These are phyloP conservation scores for Ceratocystis huliohia DNA, from an alignment of 2,329 filamentous ascomycete genomes.

Conservation along the genomic window DNA sequence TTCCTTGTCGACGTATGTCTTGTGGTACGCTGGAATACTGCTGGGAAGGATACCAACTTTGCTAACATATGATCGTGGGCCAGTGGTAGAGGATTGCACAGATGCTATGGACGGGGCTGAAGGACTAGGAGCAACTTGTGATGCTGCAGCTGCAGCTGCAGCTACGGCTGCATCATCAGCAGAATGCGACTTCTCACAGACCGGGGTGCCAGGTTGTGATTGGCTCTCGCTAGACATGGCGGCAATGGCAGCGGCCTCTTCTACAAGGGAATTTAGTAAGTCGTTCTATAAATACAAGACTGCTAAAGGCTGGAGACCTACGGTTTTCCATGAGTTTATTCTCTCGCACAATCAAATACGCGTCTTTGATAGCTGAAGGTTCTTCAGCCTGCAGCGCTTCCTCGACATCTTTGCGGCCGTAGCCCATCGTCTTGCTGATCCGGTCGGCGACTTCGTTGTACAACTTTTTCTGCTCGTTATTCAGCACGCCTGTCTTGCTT, in stretches of 20 bases:
- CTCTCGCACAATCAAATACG: slow-evolving; percentile 93
- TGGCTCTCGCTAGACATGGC: slow-evolving; percentile 14
- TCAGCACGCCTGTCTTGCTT: slow-evolving; percentile 60
- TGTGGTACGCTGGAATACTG: slow-evolving; percentile 80
- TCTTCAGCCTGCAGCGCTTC: slow-evolving; percentile 85
- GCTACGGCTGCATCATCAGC: background rate
- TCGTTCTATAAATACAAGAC: background rate
- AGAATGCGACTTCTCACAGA: background rate
- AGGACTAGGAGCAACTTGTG: slow-evolving; percentile 29
- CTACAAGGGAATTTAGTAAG: slow-evolving; percentile 27
- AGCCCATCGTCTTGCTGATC: slow-evolving; percentile 96
- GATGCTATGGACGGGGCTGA: slow-evolving; percentile 44
- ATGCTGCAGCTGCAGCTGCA: background rate
- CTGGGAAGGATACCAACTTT: slow-evolving; percentile 87
- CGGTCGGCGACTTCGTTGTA: slow-evolving; percentile 89
- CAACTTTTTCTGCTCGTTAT: slow-evolving; percentile 82
- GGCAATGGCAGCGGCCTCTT: slow-evolving; percentile 28
- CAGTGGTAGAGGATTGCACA: slow-evolving; percentile 34
- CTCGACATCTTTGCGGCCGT: slow-evolving; percentile 86
- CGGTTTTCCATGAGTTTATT: slow-evolving; percentile 97
- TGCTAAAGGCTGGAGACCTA: slow-evolving; percentile 38
- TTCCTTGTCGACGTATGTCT: slow-evolving; percentile 71
- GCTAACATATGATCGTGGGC: slow-evolving; percentile 51
- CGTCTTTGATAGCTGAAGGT: slow-evolving; percentile 96
- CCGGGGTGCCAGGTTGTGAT: background rate